Evolutionary conservation across 208 protist species (phyloP), one percentile per base, ranked within the genome.

Genomic region (Endotrypanum monterogeii): DNA sequence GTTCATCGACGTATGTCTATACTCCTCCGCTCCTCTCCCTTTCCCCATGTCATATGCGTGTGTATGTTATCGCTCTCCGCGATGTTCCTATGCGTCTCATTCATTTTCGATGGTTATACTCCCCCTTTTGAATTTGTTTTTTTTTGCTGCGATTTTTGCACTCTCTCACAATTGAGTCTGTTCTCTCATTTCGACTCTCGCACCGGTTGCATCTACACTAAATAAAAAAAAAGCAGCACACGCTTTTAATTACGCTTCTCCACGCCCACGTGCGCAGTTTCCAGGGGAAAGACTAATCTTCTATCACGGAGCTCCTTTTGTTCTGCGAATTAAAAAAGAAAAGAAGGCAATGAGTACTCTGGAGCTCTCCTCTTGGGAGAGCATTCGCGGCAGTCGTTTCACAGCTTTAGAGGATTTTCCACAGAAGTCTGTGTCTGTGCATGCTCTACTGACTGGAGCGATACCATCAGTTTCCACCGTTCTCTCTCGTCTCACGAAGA

Each of bases 401-500:
- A 60, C 23, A 25, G 20, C 55, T 44, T 61, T 32, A 9, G 66
- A 70, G n/a, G 74, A 70, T 7, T 30, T 51, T 23, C 67, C 51
- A 28, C 14, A 41, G 37, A 74, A 79, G 41, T 7, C 54, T 52
- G 39, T 69, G 8, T 23, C 56, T 2, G 63, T 62, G 11, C 16
- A 71, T 58, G 9, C 74, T 12, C 20, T 56, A 16, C 0, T 60
- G 25, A 66, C 73, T 41, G 54, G 44, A 30, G 28, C 46, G 39
- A 35, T 37, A 25, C 67, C 50, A 0, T 28, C 50, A 11, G 54
- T 48, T 1, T 41, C 63, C 35, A 66, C 46, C 7, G 52, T 83
- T 1, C 74, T 51, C 20, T 89, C 80, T 9, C 81, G 74, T 37
- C 79, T 91, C n/a, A 83, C 78, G 0, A 87, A 85, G 39, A 90